A percentile compares a stretch with the other conserved stretches of the same genome.
These are phyloP conservation scores for Usnea hakonensis DNA, from an alignment of 495 filamentous ascomycete genomes.

Conservation along the genomic window DNA sequence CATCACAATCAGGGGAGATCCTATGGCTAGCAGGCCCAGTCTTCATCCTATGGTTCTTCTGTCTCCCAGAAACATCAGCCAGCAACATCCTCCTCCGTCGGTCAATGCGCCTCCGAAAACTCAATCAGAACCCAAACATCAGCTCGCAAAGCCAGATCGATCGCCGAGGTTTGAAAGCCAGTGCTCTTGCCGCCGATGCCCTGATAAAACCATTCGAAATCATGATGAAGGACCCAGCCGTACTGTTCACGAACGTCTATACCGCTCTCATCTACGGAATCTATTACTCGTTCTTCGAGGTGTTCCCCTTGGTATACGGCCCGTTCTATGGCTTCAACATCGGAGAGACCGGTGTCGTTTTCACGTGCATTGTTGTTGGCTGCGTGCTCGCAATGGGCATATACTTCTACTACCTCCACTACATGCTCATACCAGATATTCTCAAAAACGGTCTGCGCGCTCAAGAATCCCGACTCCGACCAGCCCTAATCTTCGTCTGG, in stretches of 20 bases:
- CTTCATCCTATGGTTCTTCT: slow-evolving; percentile 39
- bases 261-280: slow-evolving; percentile 5
- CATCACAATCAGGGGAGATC: no score
- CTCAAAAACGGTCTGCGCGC: slow-evolving; percentile 17
- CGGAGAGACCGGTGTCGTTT: slow-evolving; percentile 28
- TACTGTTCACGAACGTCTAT: not conserved
- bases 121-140: slow-evolving; percentile 34
- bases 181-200: slow-evolving; percentile 46
- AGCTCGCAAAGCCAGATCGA: slow-evolving; percentile 42
- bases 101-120: slow-evolving; percentile 34
- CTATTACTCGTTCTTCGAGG: not conserved
- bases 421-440: slow-evolving; percentile 10
- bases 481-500: slow-evolving; percentile 41
- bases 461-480: slow-evolving; percentile 30
- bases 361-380: slow-evolving; percentile 28
- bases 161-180: slow-evolving; percentile 38
- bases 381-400: slow-evolving; percentile 14
- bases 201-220: slow-evolving; percentile 56
- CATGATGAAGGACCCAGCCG: slow-evolving; percentile 44
- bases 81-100: slow-evolving; percentile 40
- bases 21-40: slow-evolving; percentile 37
- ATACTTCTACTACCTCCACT: slow-evolving; percentile 25
- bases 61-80: slow-evolving; percentile 43
- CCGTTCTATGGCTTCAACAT: slow-evolving; percentile 30
- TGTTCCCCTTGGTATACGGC: slow-evolving; percentile 29